Conservation (phyloP, 192 early-diverging fungal species). For the Rhizophagus sp. region DNA sequence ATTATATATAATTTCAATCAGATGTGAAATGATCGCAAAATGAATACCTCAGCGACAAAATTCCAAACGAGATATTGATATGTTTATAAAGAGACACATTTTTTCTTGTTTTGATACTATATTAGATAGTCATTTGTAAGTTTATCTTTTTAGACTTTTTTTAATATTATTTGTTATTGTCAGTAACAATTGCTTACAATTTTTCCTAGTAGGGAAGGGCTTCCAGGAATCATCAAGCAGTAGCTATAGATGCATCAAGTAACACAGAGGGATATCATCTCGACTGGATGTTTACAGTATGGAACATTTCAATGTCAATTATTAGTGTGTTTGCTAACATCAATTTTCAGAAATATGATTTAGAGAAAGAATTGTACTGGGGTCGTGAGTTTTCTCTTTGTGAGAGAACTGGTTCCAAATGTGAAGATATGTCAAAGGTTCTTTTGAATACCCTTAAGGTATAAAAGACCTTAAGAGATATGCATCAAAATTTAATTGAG, state of each 20-base stretch:
- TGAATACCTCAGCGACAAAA: conserved; percentile 23
- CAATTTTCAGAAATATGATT: conserved; percentile 24
- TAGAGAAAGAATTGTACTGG: conserved; percentile 27
- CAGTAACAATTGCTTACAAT: conserved; percentile 19
- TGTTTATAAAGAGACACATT: conserved; percentile 30
- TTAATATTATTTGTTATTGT: conserved; percentile 6
- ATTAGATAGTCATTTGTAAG: conserved; percentile 21
- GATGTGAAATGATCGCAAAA: conserved; percentile 34
- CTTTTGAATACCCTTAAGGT: conserved; percentile 15
- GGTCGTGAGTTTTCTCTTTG: conserved; percentile 31
- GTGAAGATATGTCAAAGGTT: conserved; percentile 19
- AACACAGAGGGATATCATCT: conserved; percentile 33
- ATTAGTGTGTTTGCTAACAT: conserved; percentile 20
- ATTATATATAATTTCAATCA: conserved; percentile 14
- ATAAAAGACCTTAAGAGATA: conserved; percentile 30
- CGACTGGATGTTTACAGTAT: conserved; percentile 36
- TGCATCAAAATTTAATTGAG: no score
- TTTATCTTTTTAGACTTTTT: background rate
- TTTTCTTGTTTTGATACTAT: conserved; percentile 31
- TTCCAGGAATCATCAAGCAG: conserved; percentile 26
- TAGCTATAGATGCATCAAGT: conserved; percentile 27
- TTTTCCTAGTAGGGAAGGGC: conserved; percentile 29
- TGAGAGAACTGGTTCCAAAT: conserved; percentile 27
- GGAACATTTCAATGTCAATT: conserved; percentile 14
- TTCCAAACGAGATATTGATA: conserved; percentile 28